Conservation (phyloP, 768 basidiomycete species). For the Mycena chlorophos region DNA sequence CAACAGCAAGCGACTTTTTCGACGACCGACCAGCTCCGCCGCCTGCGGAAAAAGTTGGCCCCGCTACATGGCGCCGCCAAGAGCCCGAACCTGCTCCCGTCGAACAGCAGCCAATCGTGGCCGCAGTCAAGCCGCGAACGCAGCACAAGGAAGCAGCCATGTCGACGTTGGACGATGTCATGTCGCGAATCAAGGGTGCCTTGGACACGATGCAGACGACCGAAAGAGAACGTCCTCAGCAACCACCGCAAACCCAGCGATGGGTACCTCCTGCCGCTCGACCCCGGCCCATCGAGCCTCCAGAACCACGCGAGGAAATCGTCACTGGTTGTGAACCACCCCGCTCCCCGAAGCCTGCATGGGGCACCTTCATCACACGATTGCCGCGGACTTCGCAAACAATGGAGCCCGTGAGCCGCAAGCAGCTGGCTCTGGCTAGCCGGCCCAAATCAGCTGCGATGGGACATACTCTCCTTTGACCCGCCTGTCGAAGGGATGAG, state of each 20-base stretch:
- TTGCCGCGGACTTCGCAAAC: slow-evolving; percentile 47
- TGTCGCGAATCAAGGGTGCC: slow-evolving; percentile 85
- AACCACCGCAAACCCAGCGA: slow-evolving; percentile 39
- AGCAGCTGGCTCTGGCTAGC: slow-evolving; percentile 48
- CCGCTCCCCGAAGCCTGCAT: slow-evolving; percentile 43
- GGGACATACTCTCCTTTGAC: slow-evolving; percentile 70
- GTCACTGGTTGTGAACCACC: slow-evolving; percentile 52
- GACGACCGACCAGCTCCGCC: slow-evolving; percentile 41
- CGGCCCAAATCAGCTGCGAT: slow-evolving; percentile 44
- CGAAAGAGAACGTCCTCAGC: slow-evolving; percentile 36
- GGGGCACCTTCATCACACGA: slow-evolving; percentile 41
- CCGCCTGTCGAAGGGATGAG: slow-evolving; percentile 70
- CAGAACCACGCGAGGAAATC: slow-evolving; percentile 44
- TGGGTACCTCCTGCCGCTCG: slow-evolving; percentile 63
- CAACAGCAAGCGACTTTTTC: slow-evolving; percentile 73
- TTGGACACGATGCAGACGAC: slow-evolving; percentile 64
- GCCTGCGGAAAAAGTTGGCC: slow-evolving; percentile 34
- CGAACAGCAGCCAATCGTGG: slow-evolving; percentile 27
- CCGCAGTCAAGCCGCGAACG: slow-evolving; percentile 39
- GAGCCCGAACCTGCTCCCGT: slow-evolving; percentile 21
- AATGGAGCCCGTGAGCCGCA: slow-evolving; percentile 47
- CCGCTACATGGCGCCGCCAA: slow-evolving; percentile 46
- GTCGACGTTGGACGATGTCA: slow-evolving; percentile 77
- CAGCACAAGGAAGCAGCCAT: slow-evolving; percentile 56
- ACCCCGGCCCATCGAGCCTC: slow-evolving; percentile 34